A percentile compares a stretch with the other conserved stretches of the same genome.
phyloP scores from a whole-genome alignment of 345 rosid genomes.

The Murraya paniculata region DNA sequence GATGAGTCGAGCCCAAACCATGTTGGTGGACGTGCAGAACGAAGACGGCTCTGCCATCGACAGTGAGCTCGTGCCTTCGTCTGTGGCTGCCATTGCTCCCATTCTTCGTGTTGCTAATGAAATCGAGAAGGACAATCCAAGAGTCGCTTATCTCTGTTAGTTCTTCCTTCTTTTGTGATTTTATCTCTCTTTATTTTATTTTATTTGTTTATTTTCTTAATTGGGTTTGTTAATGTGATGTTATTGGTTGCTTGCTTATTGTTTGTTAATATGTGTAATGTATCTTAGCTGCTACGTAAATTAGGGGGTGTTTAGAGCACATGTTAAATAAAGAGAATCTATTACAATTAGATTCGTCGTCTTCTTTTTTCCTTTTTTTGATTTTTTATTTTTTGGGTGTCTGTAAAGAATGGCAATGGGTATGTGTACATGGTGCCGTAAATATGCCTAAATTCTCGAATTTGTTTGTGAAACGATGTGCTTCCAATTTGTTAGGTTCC shows the following conservation, averaged over 20 bases:
- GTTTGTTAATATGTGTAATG: neutral
- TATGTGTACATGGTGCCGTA: neutral
- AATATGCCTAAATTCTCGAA: neutral
- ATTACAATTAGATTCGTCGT: neutral
- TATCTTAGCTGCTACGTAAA: neutral
- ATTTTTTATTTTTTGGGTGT: neutral
- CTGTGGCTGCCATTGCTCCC: slow-evolving; percentile 59
- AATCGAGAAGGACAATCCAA: slow-evolving; percentile 55
- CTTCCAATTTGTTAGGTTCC: neutral
- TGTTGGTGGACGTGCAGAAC: slow-evolving; percentile 44
- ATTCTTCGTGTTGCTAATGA: slow-evolving; percentile 96
- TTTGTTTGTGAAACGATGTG: neutral
- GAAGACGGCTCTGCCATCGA: slow-evolving; percentile 53
- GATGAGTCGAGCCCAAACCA: slow-evolving; percentile 49
- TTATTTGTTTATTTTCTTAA: neutral
- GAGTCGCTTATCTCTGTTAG: slow-evolving; percentile 92
- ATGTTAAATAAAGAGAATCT: neutral
- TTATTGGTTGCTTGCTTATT: neutral
- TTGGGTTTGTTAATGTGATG: neutral
- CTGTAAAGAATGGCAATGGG: neutral
- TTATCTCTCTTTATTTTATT: neutral
- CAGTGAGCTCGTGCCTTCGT: slow-evolving; percentile 92
- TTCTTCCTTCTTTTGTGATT: neutral
- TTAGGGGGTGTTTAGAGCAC: neutral
- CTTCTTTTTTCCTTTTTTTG: too few relatives aligned